Evolutionary conservation across 23 red algal species (phyloP), one percentile per base, ranked within the genome.

Genomic region (Gracilaria vermiculophylla): DNA sequence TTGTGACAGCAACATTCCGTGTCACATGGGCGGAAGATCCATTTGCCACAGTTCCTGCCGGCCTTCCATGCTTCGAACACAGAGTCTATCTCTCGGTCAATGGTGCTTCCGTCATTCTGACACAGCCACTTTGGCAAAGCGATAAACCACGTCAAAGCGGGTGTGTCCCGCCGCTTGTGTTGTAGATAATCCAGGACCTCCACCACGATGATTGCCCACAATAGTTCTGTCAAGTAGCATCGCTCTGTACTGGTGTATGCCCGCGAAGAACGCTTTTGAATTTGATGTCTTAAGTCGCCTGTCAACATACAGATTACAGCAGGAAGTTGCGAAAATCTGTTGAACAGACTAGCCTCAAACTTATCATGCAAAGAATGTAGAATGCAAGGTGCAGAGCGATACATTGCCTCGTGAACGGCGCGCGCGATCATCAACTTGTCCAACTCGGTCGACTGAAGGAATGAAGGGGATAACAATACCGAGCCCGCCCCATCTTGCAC

Each of bases 1-100:
- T 55, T 47, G 43, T 82, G 78, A 48, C 78, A 82, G 34, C 78
- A 82, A 39, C 78, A 82, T 64, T 82, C 78, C 33, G 78, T 64
- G 35, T 82, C 78, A 33, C 78, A 82, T 24, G 78, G 78, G 25
- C 78, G 54, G n/a, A 60, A 16, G 33, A 82, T 48, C 51, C 48
- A 82, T 37, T 60, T 64, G 21, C 78, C 78, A 27, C 78, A 82
- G 21, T 45, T 47, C 25, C 78, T 31, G 9, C 78, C 78, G 24
- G 53, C 55, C 36, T 82, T 82, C 78, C 78, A 82, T 9, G 29
- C 51, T 48, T 82, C 78, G 39, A 82, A 82, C 78, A 82, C 55
- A 24, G 31, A 34, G 51, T 82, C 78, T 11, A 82, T 31, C 39
- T 82, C 53, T 35, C 78, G 15, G 7, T 82, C 78, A 82, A 82